These are phyloP conservation scores for Mycena rebaudengoi DNA, from an alignment of 768 basidiomycete genomes.

Conservation along the genomic window DNA sequence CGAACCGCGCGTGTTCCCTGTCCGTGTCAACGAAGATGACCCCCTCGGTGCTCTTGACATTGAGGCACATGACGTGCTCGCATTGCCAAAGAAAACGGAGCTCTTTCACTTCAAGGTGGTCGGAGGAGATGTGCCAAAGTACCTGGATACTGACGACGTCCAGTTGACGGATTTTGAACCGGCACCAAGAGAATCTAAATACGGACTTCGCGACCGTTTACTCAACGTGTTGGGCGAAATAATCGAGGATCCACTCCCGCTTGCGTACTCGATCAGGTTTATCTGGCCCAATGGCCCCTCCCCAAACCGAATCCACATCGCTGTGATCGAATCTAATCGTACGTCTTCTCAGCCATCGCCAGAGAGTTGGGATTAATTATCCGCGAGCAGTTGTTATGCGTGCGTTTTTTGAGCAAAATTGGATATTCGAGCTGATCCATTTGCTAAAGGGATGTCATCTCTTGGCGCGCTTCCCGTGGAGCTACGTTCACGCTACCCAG, in stretches of 20 bases:
- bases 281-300: not conserved
- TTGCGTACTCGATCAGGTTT: not conserved
- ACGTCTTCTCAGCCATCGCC: not conserved
- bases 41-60: not conserved
- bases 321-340: not conserved
- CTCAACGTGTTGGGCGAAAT: not conserved
- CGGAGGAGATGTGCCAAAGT: not conserved
- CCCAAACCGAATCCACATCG: not conserved
- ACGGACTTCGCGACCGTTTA: not conserved
- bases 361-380: not conserved
- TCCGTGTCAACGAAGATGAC: not conserved
- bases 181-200: not conserved
- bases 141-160: not conserved
- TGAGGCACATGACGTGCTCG: not conserved
- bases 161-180: not conserved
- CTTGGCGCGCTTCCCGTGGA: not conserved
- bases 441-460: not conserved
- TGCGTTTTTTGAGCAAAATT: not conserved
- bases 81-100: not conserved
- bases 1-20: not conserved
- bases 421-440: not conserved
- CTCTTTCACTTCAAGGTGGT: not conserved
- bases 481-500: not conserved
- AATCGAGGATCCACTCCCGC: not conserved
- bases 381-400: not conserved